phyloP scores from a whole-genome alignment of 352 stramenopile species.

The Phytophthora melonis region DNA sequence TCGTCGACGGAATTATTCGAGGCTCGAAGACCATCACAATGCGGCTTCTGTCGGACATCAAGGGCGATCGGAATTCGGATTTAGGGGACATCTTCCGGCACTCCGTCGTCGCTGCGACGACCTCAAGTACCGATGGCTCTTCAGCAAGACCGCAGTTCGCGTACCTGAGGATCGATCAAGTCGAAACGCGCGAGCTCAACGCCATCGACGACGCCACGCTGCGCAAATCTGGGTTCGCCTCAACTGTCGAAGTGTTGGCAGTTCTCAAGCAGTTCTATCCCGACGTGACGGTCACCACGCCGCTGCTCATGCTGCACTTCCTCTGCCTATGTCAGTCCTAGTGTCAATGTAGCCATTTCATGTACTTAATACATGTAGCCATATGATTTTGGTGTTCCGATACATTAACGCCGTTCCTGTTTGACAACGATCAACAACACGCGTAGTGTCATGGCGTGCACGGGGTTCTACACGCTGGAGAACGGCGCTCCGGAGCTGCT shows the following conservation, averaged over 20 bases:
- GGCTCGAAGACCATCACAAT: slow-evolving; percentile 73
- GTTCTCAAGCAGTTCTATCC: slow-evolving; percentile 71
- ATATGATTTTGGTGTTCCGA: background rate
- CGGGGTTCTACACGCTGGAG: slow-evolving; percentile 65
- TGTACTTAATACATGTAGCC: background rate
- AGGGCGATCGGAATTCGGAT: slow-evolving; percentile 65
- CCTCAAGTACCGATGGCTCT: slow-evolving; percentile 2
- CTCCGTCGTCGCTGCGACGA: slow-evolving; percentile 55
- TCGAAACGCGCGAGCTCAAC: slow-evolving; percentile 41
- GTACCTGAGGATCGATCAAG: slow-evolving; percentile 51
- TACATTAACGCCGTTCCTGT: background rate
- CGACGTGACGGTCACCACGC: slow-evolving; percentile 48
- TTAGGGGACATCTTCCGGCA: slow-evolving; percentile 45
- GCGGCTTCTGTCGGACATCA: slow-evolving; percentile 61
- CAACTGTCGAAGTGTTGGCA: slow-evolving; percentile 46
- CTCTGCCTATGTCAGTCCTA: slow-evolving; percentile 33
- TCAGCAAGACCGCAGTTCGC: slow-evolving; percentile 47
- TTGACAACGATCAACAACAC: slow-evolving; percentile 2
- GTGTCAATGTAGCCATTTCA: background rate
- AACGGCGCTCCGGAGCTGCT: slow-evolving; percentile 63
- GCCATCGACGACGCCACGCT: slow-evolving; percentile 46
- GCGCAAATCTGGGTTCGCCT: slow-evolving; percentile 54
- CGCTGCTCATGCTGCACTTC: slow-evolving; percentile 65
- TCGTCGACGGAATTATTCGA: slow-evolving; percentile 54
- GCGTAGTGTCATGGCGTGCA: slow-evolving; percentile 30